Evolutionary conservation across 306 rosid species (phyloP), one percentile per base, ranked within the genome.

Genomic region (Neltuma alba): DNA sequence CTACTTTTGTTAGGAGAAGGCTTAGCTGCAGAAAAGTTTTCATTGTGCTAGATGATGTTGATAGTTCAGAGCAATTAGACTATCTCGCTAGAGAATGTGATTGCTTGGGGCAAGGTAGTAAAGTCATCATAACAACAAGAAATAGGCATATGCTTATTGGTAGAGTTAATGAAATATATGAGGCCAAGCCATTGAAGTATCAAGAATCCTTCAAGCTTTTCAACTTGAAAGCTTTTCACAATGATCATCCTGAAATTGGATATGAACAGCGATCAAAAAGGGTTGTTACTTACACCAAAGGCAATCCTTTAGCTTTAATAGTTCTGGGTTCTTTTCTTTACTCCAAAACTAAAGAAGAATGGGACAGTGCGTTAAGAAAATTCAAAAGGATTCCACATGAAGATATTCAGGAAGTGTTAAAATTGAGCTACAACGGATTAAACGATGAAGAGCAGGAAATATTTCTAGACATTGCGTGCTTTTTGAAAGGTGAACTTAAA

Each of bases 391-490:
- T 2, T 28, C 69, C 42, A n/a, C 3, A 33, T 33, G 6, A 1
- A 0, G 25, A 33, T 7, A 31, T 63, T 33, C 42, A 33, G 3
- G 2, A 63, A 2, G 42, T 63, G 25, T 33, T 63, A 7, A 33
- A 15, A 31, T 15, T 63, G 69, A 63, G 69, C 41, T 63, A 63
- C 31, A 23, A 75, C 31, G 79, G 58, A 52, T 37, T 84, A 23
- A 4, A 76, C 0, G 0, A 0, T 1, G 0, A 7, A 1, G 72
- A 80, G 23, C 21, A 41, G 37, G 27, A 67, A 23, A 70, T 70
- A 4, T 83, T 83, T 68, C 31, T 83, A 3, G 83, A 79, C 15
- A 60, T 83, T 68, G 83, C 83, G 28, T 83, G 71, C 74, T 83
- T 83, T 74, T 74, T 74, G 13, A 6, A 74, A 12, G 80, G 23